Conservation (phyloP, 192 early-diverging fungal genomes). For the Chytriomyces confervae region DNA sequence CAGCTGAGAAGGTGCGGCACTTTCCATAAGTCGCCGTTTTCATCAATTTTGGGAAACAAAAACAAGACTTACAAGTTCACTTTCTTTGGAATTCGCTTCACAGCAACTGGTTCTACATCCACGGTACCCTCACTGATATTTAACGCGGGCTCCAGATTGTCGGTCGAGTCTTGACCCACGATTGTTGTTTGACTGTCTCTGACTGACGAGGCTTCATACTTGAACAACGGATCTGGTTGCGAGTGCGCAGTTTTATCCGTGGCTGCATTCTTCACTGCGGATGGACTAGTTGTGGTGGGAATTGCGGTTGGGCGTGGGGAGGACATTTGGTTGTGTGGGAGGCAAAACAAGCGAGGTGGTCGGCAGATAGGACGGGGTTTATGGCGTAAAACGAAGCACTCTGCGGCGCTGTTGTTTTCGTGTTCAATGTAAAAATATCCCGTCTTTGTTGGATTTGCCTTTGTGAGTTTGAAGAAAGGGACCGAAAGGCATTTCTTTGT, state of each 20-base stretch:
- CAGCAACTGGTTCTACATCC: neutral
- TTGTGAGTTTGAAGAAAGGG: too few species aligned
- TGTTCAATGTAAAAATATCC: too few species aligned
- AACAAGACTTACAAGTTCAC: conserved; percentile 30
- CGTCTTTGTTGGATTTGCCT: too few species aligned
- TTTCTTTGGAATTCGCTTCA: conserved; percentile 6
- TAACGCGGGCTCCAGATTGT: neutral
- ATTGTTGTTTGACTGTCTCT: conserved; percentile 34
- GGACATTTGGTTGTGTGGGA: neutral
- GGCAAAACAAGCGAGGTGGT: neutral
- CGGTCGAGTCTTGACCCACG: neutral
- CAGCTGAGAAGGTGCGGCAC: conserved; percentile 12
- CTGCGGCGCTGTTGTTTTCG: too few species aligned
- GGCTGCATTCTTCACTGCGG: neutral
- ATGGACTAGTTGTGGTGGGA: neutral
- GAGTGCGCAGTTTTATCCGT: neutral
- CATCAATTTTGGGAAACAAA: neutral
- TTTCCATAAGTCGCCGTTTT: neutral
- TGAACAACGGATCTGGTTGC: neutral
- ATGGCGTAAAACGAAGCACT: too few species aligned
- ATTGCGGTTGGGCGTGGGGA: neutral
- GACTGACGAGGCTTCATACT: neutral
- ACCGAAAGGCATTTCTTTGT: too few species aligned
- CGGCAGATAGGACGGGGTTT: too few species aligned
- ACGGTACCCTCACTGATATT: neutral